Base-by-base conservation (phyloP, 345 rosid genomes). In the Microthlaspi erraticum region DNA sequence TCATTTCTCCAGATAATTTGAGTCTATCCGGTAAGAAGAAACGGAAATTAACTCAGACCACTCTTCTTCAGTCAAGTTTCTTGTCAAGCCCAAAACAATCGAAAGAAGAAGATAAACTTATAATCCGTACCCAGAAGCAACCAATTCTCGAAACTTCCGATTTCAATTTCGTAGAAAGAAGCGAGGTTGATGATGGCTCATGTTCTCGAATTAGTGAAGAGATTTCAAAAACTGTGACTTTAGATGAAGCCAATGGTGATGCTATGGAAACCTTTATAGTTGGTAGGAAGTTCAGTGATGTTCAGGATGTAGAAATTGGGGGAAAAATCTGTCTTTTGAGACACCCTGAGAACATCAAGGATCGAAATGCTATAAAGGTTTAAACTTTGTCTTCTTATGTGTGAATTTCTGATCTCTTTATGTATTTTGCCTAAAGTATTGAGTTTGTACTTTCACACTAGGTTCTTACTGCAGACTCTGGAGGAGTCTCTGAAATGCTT, bases 291-390 rank as follows among this genome's bases (percentile, higher is more conserved):
- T 93, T 83, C 64, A 83, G 95, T 74, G 83, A 76, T 60, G 81
- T 79, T 83, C 85, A 73, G 68, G 83, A 71, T 39, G 55, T 93
- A 65, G 78, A 61, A 39, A 55, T 60, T 68, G 95, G 87, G 42
- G 79, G 59, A 3, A 73, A 18, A 23, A 70, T 89, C 55, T 81
- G 55, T 74, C 96, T 93, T 67, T 50, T 68, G 73, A 87, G 94
- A 79, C 92, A 93, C 49, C 91, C 89, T 41, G 75, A 85, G 69
- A 91, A 93, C 65, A 53, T 72, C 39, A 91, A 86, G 77, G 97
- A 91, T 74, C 82, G 71, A 32, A 83, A 86, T 39, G 98, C 98
- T 60, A 84, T 93, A 49, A 84, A 86, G 94, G 97, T 91, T 43
- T 74, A 51, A 33, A 32, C 34, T 34, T 50, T 64, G 59, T 37